phyloP scores from a whole-genome alignment of 805 yeast species.

The Clavispora carvajalis region DNA sequence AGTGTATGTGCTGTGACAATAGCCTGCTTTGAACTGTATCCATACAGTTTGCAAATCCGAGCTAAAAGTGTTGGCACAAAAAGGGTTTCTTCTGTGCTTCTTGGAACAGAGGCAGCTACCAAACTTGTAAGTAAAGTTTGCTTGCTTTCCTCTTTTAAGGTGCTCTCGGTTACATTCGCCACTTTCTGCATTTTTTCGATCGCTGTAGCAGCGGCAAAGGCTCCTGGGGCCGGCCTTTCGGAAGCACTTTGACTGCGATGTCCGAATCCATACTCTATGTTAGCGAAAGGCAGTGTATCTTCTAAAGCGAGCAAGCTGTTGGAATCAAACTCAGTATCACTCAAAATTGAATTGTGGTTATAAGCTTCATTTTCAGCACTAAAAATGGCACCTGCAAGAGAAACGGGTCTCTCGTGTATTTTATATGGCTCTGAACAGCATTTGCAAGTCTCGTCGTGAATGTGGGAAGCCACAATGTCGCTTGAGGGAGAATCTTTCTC shows the following conservation, averaged over 20 bases:
- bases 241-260: neutral
- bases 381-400: conserved; percentile 58
- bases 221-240: conserved; percentile 50
- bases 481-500: neutral
- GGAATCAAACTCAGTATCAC: conserved; percentile 38
- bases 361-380: conserved; percentile 23
- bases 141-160: conserved; percentile 20
- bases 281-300: conserved; percentile 13
- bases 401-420: conserved; percentile 59
- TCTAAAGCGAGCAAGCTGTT: conserved; percentile 26
- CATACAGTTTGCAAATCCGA: conserved; percentile 63
- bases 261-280: conserved; percentile 1
- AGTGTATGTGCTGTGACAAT: conserved; percentile 64
- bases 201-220: conserved; percentile 24
- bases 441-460: conserved; percentile 41
- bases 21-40: conserved; percentile 68
- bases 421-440: conserved; percentile 51
- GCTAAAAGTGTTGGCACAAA: conserved; percentile 70
- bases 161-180: conserved; percentile 11
- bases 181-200: conserved; percentile 49
- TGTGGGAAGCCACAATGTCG: conserved; percentile 8
- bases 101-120: conserved; percentile 69
- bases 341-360: conserved; percentile 33
- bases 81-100: conserved; percentile 74
- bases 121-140: conserved; percentile 35